phyloP scores from a whole-genome alignment of 1,139 yeast genomes.

The Nadsonia commutata region DNA sequence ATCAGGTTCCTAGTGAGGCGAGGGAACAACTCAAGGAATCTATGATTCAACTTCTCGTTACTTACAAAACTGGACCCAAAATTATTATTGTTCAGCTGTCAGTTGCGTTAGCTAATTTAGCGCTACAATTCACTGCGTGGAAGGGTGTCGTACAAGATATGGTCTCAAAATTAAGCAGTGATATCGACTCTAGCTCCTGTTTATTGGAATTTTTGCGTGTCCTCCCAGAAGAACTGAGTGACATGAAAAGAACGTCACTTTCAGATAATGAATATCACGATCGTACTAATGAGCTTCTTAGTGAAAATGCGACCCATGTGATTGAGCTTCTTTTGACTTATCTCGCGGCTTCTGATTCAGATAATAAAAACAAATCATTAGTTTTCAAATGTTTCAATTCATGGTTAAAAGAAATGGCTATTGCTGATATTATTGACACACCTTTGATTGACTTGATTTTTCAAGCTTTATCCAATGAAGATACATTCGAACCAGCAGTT shows the following conservation, averaged over 20 bases:
- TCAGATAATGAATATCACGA: constrained; percentile 65
- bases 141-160: constrained; percentile 55
- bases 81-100: constrained; percentile 67
- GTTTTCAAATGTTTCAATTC: constrained; percentile 68
- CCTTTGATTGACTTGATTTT: constrained; percentile 56
- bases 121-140: constrained; percentile 71
- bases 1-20: constrained; percentile 49
- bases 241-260: constrained; percentile 60
- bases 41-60: constrained; percentile 39
- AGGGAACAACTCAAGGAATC: constrained; percentile 46
- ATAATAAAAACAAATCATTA: constrained; percentile 22
- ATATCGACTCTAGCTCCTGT: constrained; percentile 24
- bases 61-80: constrained; percentile 32
- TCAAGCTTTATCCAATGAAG: constrained; percentile 46
- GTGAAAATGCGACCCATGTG: constrained; percentile 55
- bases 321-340: constrained; percentile 35
- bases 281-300: constrained; percentile 49
- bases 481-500: constrained; percentile 71
- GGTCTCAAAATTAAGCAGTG: constrained; percentile 32
- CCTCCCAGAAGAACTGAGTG: constrained; percentile 81
- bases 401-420: constrained; percentile 79
- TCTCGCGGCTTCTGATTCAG: constrained; percentile 29
- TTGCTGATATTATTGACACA: constrained; percentile 48
- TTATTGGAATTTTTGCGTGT: constrained; percentile 69
- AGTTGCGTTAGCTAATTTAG: constrained; percentile 65